A percentile compares a stretch with the other conserved stretches of the same genome.
Evolutionary conservation across 73 alveolate genomes (phyloP).

Genomic region (Stentor coeruleus): DNA sequence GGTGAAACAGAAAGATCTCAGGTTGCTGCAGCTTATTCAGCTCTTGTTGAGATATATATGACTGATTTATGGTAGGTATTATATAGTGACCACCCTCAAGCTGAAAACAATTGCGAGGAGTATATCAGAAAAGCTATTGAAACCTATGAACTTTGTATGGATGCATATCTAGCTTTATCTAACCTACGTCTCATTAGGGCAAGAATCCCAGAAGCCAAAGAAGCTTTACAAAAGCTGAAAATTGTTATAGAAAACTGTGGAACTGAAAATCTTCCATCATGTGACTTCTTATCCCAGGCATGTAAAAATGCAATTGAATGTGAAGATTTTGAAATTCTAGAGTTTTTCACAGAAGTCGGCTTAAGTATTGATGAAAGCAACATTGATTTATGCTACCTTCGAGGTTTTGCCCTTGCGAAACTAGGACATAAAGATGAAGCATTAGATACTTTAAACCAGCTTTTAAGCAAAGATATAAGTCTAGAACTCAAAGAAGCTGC

Average conservation of each 20-base stretch:
- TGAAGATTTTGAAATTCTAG: background rate
- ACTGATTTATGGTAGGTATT: background rate
- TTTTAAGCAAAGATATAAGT: background rate
- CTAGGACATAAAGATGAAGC: background rate
- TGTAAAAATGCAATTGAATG: background rate
- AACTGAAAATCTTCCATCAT: background rate
- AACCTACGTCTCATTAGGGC: constrained; percentile 22
- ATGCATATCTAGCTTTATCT: constrained; percentile 1
- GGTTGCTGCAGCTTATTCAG: constrained; percentile 22
- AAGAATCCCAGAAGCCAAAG: constrained; percentile 6
- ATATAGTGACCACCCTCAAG: background rate
- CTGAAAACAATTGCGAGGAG: background rate
- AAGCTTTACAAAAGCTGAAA: background rate
- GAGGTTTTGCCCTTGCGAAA: constrained; percentile 13
- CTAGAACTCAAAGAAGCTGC: constrained; percentile 9
- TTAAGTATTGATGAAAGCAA: background rate
- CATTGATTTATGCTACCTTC: background rate
- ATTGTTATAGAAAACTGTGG: background rate
- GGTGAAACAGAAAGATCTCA: background rate
- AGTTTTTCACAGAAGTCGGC: constrained; percentile 9
- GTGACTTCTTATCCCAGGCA: constrained; percentile 1
- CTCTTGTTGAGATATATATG: background rate
- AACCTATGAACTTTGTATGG: constrained; percentile 1
- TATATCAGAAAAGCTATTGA: background rate
- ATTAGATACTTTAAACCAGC: background rate